A percentile compares a stretch with the other conserved stretches of the same genome.
These are phyloP conservation scores for Cyclostephanos invisitatus DNA, from an alignment of 108 stramenopile species.

Conservation along the genomic window DNA sequence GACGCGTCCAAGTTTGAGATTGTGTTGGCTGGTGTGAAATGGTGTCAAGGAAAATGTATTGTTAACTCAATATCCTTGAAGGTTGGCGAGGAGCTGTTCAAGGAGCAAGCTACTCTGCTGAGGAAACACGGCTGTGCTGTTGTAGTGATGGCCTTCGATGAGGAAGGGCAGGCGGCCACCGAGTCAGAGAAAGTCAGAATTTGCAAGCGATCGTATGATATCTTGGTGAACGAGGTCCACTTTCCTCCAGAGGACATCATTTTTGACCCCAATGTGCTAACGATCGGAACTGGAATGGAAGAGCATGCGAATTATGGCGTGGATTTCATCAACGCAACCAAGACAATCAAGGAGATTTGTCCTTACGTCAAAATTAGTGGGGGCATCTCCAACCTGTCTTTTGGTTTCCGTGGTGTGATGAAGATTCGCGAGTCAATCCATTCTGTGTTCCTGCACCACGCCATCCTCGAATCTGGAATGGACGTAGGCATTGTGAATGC, in stretches of 20 bases:
- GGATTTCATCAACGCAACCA: conserved; percentile 96
- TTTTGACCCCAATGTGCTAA: conserved; percentile 99
- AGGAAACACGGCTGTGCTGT: conserved; percentile 97
- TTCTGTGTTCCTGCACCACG: conserved; percentile 96
- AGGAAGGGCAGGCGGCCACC: conserved; percentile 98
- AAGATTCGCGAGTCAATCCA: conserved; percentile 99
- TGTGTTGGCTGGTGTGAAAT: conserved; percentile 94
- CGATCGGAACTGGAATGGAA: conserved; percentile 98
- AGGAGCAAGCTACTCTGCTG: conserved; percentile 92
- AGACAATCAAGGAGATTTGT: conserved; percentile 94
- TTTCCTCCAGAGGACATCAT: conserved; percentile 99
- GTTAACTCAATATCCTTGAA: conserved; percentile 98
- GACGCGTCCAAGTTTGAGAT: conserved; percentile 99
- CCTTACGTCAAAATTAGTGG: conserved; percentile 97
- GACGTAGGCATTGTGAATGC: conserved; percentile 99
- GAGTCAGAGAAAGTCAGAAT: conserved; percentile 96
- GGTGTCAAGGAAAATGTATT: conserved; percentile 97
- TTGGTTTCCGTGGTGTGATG: conserved; percentile 96
- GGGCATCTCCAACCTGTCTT: conserved; percentile 98
- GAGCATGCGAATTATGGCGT: conserved; percentile 98
- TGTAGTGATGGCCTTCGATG: conserved; percentile 99
- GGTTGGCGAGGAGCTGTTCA: conserved; percentile 98
- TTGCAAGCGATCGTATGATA: conserved; percentile 99
- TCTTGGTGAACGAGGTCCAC: conserved; percentile 92
- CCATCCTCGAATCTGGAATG: conserved; percentile 94